Evolutionary conservation across 768 basidiomycete species (phyloP).

Genomic region (Russula earlei): DNA sequence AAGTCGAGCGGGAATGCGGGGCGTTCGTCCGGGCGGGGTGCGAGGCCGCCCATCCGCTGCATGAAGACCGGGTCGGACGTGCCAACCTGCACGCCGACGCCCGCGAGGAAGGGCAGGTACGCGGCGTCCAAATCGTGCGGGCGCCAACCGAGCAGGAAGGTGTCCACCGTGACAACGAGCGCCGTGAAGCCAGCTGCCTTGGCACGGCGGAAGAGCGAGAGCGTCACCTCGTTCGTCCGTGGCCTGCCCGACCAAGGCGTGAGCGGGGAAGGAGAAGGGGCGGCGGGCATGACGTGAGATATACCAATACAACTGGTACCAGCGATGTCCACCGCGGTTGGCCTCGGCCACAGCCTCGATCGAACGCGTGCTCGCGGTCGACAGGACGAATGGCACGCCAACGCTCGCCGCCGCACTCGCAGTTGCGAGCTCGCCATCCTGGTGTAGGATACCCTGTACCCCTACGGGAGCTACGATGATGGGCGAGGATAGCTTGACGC

Average conservation of each 20-base stretch:
- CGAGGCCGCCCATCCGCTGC: constrained; percentile 37
- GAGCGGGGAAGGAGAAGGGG: background rate
- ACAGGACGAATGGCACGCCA: constrained; percentile 63
- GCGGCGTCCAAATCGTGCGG: constrained; percentile 59
- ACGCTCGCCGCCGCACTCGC: constrained; percentile 56
- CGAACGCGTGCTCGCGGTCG: constrained; percentile 60
- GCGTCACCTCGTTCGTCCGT: constrained; percentile 43
- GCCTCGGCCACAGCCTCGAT: constrained; percentile 73
- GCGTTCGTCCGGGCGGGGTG: constrained; percentile 34
- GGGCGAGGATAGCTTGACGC: constrained; percentile 51
- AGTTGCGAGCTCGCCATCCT: constrained; percentile 61
- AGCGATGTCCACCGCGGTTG: constrained; percentile 57
- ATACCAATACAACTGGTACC: constrained; percentile 80
- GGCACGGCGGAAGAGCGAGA: constrained; percentile 57
- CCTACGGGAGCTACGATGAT: constrained; percentile 59
- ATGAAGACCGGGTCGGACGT: constrained; percentile 74
- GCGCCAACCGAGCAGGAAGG: constrained; percentile 64
- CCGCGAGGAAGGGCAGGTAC: constrained; percentile 59
- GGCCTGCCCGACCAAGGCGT: constrained; percentile 41
- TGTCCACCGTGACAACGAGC: constrained; percentile 74
- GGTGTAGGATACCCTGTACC: constrained; percentile 64
- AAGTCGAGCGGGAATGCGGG: constrained; percentile 54
- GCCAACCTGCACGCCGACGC: constrained; percentile 58
- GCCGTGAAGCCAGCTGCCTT: constrained; percentile 57
- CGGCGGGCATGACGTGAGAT: background rate